Evolutionary conservation across 2,329 filamentous ascomycete species (phyloP), one percentile per base, ranked within the genome.

Genomic region (Blastomyces silverae): DNA sequence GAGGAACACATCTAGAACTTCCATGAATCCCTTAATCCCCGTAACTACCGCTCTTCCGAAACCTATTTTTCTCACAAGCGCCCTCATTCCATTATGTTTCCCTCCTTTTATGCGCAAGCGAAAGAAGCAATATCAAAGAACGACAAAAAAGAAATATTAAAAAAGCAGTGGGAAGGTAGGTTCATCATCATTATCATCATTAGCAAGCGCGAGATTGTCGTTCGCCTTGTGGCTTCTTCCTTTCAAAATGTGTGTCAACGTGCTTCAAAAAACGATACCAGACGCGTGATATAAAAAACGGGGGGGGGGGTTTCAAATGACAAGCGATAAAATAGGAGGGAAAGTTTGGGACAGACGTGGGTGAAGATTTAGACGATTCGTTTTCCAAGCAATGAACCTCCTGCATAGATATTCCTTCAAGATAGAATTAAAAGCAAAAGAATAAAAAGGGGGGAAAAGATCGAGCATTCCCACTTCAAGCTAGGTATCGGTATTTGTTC

Each of bases 401-500:
- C 13, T 17, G 37, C 37, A 44, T 44, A 44, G 13, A 39, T 42
- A 44, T 17, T 39, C 11, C 11, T 6, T 5, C 20, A 10, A 25
- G 22, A 10, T 17, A 28, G 37, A 39, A 11, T 7, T 61, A 17
- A 11, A 25, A 46, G 22, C 17, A 15, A 34, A 44, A 25, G 13
- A 52, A 52, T 13, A 25, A 44, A 28, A 57, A 55, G 53, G 61
- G 28, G 34, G 57, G 42, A 13, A 62, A 20, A 65, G 63, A 62
- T 6, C 13, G 7, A 5, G 22, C 28, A 34, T 39, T 10, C 22
- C 17, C 20, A 15, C 39, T 64, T 71, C 75, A 91, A 67, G 89
- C 87, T 64, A 91, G 77, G 73, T 93, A 93, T 13, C 81, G 83
- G 75, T 92, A 92, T 50, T 80, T 77, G 63, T 86, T 86, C n/a